Evolutionary conservation across 202 grass and related monocot genomes (phyloP), one percentile per base, ranked within the genome.

Genomic region (Brachypodium distachyon): DNA sequence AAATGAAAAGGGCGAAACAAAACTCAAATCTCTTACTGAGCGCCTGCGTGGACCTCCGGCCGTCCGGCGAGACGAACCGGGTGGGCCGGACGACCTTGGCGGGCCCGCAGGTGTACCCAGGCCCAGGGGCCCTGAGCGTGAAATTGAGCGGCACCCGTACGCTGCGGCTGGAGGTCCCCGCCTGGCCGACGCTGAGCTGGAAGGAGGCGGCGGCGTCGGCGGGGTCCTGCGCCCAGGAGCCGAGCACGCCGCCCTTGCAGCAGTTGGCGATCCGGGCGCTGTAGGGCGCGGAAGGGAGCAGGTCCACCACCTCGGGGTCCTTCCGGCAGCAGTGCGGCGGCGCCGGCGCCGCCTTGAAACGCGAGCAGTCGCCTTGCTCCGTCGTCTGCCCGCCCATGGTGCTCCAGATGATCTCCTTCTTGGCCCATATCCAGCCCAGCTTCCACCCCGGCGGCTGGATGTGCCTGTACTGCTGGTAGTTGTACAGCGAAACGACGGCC

Each of bases 361-460:
- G 90, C 51, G 96, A 98, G 89, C 96, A 98, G 14, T 98, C 91
- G 4, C 96, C 96, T 87, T 98, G 91, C 53, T 98, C 96, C 0
- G 91, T 95, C 17, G 96, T 49, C 66, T 98, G 96, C 23, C 51
- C 87, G 7, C 96, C 96, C 9, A 74, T 46, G 87, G 92, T 92
- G 1, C 61, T 72, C 96, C 96, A 95, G 56, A 98, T 98, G 6
- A 98, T 59, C 71, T 98, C 96, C 80, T 95, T 95, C 72, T 95
- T 87, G 49, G 77, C 78, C 96, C 96, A 98, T 5, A 78, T 47
- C 96, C 96, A 98, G 12, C 89, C 89, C 1, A 98, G 85, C 23
- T 63, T 90, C 96, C 96, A 98, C 0, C 96, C 96, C 0, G 96
- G 96, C 8, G 77, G 26, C 63, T 95, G 89, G 51, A 98, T 98